Evolutionary conservation across 1,284 basidiomycete species (phyloP), one percentile per base, ranked within the genome.

Genomic region (Tausonia pullulans): DNA sequence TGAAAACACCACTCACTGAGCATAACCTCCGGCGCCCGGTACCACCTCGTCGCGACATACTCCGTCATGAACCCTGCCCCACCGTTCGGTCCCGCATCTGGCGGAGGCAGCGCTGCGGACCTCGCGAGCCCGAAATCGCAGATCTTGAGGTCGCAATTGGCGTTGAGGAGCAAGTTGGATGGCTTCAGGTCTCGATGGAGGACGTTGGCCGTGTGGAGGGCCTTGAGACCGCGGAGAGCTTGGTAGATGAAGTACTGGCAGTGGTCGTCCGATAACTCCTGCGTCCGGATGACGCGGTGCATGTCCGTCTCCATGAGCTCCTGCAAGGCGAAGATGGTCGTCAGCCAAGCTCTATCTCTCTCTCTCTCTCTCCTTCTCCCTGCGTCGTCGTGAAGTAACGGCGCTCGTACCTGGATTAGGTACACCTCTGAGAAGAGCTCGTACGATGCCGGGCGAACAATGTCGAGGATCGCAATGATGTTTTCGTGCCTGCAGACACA

Each of bases 171-270:
- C 40, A 96, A 79, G 73, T 97, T 97, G 2, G 87, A 91, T 0
- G 94, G 94, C 73, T 96, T 97, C 62, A 97, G 81, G 74, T 96
- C 92, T 52, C 88, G 83, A 71, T 91, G 88, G 13, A 93, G 82
- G 54, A 93, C 88, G 73, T 90, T 87, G 45, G 90, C 90, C 0
- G 89, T 90, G 74, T 96, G 93, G 0, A 96, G 81, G 0, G 91
- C 91, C 76, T 97, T 97, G 66, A 97, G 79, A 0, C 90, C 92
- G 48, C 93, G 82, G 2, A 96, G 82, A 0, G 90, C 90, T 84
- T 91, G 92, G 75, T 96, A 95, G 69, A 94, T 87, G 75, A 95
- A 95, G 76, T 96, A 96, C 75, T 95, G 91, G 72, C 85, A 91
- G 75, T 95, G 94, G 74, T 94, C 90, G 72, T 93, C 88, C 64